Conservation (phyloP, 768 basidiomycete genomes). For the Leucocoprinus birnbaumii region DNA sequence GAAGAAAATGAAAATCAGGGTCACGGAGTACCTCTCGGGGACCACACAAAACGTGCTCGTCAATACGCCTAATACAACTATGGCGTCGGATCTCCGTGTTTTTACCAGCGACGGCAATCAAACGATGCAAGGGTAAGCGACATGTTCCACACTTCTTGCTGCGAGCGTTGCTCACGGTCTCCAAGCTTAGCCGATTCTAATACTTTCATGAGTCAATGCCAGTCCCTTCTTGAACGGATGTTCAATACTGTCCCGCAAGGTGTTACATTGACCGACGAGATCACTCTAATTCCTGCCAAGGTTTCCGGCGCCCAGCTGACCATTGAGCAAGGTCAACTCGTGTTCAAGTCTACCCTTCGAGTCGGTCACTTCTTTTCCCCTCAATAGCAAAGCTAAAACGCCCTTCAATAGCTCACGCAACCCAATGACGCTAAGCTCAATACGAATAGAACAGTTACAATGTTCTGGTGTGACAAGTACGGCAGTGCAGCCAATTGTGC, state of each 20-base stretch:
- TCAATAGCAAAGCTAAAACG: neutral
- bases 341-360: conserved; percentile 37
- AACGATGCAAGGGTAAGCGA: conserved; percentile 27
- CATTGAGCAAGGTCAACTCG: conserved; percentile 31
- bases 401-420: conserved; percentile 29
- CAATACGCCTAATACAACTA: conserved; percentile 27
- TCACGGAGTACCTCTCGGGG: conserved; percentile 33
- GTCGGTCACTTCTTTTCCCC: conserved; percentile 23
- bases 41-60: conserved; percentile 33
- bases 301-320: conserved; percentile 34
- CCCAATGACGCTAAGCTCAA: conserved; percentile 28
- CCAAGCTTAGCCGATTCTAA: conserved; percentile 28
- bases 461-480: conserved; percentile 40
- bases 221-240: conserved; percentile 40
- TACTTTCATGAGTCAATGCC: conserved; percentile 36
- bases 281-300: conserved; percentile 39
- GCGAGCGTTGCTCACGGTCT: neutral
- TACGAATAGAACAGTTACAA: conserved; percentile 35
- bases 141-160: neutral
- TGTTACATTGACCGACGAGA: conserved; percentile 43
- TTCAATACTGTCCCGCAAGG: conserved; percentile 43
- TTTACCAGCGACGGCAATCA: conserved; percentile 32
- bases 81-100: conserved; percentile 33
- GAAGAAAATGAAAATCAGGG: conserved; percentile 17
- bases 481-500: conserved; percentile 31